Percentiles rank a stretch among this genome's conserved stretches.
Evolutionary conservation across 768 basidiomycete genomes (phyloP).

Genomic region (Trametes punicea): DNA sequence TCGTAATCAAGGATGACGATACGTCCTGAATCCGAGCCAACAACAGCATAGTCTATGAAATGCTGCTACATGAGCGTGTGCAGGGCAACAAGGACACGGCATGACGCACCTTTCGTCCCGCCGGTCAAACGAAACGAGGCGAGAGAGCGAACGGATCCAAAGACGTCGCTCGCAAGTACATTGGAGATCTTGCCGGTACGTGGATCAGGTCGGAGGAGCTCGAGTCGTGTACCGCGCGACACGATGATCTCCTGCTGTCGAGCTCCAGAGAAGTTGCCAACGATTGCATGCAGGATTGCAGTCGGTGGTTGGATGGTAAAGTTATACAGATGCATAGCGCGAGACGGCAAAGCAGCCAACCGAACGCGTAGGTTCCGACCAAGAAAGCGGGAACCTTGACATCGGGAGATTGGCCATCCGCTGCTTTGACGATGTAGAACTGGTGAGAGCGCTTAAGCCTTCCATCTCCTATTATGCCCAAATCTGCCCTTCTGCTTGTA

Average conservation of each 20-base stretch:
- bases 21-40: constrained; percentile 97
- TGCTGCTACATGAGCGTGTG: constrained; percentile 35
- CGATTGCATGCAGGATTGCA: constrained; percentile 75
- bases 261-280: constrained; percentile 93
- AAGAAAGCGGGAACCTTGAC: too few species aligned
- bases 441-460: too few species aligned
- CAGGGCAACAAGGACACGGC: constrained; percentile 51
- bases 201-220: constrained; percentile 84
- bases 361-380: too few species aligned
- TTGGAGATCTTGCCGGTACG: constrained; percentile 86
- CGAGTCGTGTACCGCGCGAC: constrained; percentile 86
- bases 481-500: too few species aligned
- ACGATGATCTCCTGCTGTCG: constrained; percentile 93
- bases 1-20: constrained; percentile 97
- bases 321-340: constrained; percentile 89
- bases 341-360: neutral
- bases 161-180: constrained; percentile 81
- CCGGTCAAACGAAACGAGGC: constrained; percentile 93
- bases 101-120: constrained; percentile 90
- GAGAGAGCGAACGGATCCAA: constrained; percentile 88
- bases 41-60: constrained; percentile 91
- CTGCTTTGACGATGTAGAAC: too few species aligned
- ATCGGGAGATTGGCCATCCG: too few species aligned
- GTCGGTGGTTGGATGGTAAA: constrained; percentile 91
- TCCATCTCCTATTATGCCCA: too few species aligned